Conservation (phyloP, 2,329 filamentous ascomycete species). For the Endoconidiophora polonica region DNA sequence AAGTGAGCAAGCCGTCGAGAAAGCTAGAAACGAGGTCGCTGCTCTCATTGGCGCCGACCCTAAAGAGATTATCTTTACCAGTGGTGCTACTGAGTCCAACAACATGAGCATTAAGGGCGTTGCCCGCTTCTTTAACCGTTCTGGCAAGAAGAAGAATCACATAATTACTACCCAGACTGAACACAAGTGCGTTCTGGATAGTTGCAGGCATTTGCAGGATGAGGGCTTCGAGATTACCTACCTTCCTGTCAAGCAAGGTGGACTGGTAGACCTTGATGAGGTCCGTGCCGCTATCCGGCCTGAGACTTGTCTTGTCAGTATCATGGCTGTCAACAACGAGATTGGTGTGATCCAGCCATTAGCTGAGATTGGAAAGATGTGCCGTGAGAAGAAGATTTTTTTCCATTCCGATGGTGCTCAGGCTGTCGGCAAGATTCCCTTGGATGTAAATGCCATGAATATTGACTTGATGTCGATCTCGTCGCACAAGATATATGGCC, state of each 20-base stretch:
- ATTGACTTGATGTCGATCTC: conserved; percentile 98
- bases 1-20: conserved; percentile 82
- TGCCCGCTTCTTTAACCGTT: conserved; percentile 80
- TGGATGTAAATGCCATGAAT: conserved; percentile 96
- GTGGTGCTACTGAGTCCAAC: conserved; percentile 94
- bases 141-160: conserved; percentile 95
- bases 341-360: conserved; percentile 98
- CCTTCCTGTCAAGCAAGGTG: conserved; percentile 71
- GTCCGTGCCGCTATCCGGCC: conserved; percentile 79
- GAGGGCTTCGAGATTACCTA: conserved; percentile 97
- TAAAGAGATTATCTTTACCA: conserved; percentile 98
- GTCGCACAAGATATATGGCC: conserved; percentile 95
- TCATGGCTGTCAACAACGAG: conserved; percentile 99
- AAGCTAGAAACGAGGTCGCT: conserved; percentile 70
- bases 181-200: conserved; percentile 97
- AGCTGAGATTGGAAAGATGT: conserved; percentile 82
- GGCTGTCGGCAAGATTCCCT: conserved; percentile 93
- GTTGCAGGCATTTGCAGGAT: conserved; percentile 89
- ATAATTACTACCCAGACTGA: conserved; percentile 96
- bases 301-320: conserved; percentile 81
- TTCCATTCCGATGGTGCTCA: conserved; percentile 97
- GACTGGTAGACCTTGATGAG: conserved; percentile 68
- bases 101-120: conserved; percentile 99
- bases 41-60: conserved; percentile 80
- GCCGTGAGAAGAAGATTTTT: conserved; percentile 81